Base-by-base conservation (phyloP, 2,329 filamentous ascomycete species). In the Penicillium decumbens region DNA sequence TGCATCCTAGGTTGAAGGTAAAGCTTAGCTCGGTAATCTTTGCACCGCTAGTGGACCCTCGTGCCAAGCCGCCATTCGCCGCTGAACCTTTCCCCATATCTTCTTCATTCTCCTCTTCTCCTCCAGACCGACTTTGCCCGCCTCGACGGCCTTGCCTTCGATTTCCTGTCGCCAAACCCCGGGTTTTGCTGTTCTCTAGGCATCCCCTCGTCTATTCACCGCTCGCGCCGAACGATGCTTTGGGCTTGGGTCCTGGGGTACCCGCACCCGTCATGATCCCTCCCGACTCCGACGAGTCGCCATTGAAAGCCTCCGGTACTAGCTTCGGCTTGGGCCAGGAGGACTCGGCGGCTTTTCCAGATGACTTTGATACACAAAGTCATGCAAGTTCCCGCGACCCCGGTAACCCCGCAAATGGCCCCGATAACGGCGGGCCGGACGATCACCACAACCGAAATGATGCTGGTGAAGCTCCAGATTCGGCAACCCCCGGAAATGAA, bases 401-500 rank as follows among this genome's bases (percentile, higher is more conserved):
- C n/a, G 63, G 62, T 27, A 65, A 68, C 44, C 51, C 58, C 39
- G 50, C 55, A 38, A 35, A 46, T 23, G 47, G 51, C n/a, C 50
- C 54, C 32, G 62, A 59, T 38, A 55, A 53, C 46, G 53, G 48
- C 41, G 49, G 41, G 37, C 46, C 51, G 28, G 63, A 62, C 28
- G 41, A 38, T 44, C 53, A 60, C 23, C 54, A 53, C 27, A 53
- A 46, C 23, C 48, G 43, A n/a, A 58, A 60, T 7, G 61, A 62
- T 37, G 45, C 56, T 33, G 48, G 54, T 15, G 53, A 61, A 18
- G 59, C 53, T 33, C 45, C 48, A n/a, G 61, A 57, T 38, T 47
- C 47, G 9, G 58, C 58, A 27, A 39, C 54, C 12, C 30, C 48
- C 1, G 80, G 82, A 43, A 78, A 81, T 55, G 80, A 82, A 43